Evolutionary conservation across 768 basidiomycete species (phyloP).

Genomic region (Phylloporus rhodoxanthus): DNA sequence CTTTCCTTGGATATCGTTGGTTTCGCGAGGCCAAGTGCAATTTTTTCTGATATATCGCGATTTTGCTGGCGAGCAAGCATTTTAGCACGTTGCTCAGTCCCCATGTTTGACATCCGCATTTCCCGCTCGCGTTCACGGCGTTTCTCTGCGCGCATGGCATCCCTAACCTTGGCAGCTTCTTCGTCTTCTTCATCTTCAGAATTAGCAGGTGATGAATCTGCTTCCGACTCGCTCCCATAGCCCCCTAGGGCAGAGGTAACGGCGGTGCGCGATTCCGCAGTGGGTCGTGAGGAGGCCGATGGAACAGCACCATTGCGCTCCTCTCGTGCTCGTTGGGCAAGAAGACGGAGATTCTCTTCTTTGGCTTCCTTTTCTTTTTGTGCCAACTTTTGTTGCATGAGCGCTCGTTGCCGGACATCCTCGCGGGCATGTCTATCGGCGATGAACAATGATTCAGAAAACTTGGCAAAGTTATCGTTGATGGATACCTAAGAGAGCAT

Average conservation of each 20-base stretch:
- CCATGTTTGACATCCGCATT: conserved; percentile 99
- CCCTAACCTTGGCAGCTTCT: conserved; percentile 79
- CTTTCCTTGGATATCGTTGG: conserved; percentile 94
- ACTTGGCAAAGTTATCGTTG: conserved; percentile 98
- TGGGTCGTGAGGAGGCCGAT: conserved; percentile 54
- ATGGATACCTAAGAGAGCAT: conserved; percentile 73
- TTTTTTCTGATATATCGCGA: conserved; percentile 98
- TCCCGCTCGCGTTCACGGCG: conserved; percentile 91
- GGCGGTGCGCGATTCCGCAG: conserved; percentile 60
- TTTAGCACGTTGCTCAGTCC: conserved; percentile 92
- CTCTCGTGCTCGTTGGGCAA: conserved; percentile 94
- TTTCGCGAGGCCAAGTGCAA: conserved; percentile 95
- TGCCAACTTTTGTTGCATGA: conserved; percentile 98
- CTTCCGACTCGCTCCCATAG: conserved; percentile 77
- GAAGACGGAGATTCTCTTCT: conserved; percentile 88
- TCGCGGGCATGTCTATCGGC: conserved; percentile 97
- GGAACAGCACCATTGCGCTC: conserved; percentile 77
- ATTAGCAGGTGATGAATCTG: conserved; percentile 42
- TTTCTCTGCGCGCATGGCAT: conserved; percentile 88
- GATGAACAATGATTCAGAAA: conserved; percentile 92
- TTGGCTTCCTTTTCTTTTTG: conserved; percentile 95
- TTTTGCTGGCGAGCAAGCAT: conserved; percentile 94
- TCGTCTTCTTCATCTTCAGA: conserved; percentile 64
- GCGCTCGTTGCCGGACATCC: conserved; percentile 90
- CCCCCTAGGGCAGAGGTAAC: conserved; percentile 74